Base-by-base conservation (phyloP, 1,284 basidiomycete species). In the Chalciporus sp. region DNA sequence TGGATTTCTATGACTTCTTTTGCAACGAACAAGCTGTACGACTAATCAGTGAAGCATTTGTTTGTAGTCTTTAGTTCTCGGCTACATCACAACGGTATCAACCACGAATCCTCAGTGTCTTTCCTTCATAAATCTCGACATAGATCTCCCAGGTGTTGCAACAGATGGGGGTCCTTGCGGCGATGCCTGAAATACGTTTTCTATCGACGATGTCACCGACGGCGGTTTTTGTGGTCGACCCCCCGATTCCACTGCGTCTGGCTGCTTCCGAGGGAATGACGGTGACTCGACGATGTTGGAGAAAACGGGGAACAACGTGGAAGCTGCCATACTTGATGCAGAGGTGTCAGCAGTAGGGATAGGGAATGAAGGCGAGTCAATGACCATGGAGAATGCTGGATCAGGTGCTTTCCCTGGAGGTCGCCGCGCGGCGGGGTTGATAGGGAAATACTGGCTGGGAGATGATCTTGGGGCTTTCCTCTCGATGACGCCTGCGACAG, bases 101-200 rank as follows among this genome's bases (percentile, higher is more conserved):
- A 3, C n/a, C 17, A 6, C 12, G 28, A 9, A 19, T 20, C 12
- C 39, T 41, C n/a, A 29, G 28, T 29, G 45, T 29, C 78, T 72
- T 51, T 77, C 76, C 10, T 76, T 73, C 59, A 74, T 73, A 61
- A 83, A 83, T 56, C 74, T 74, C 2, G 58, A 55, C n/a, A 48
- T 14, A 31, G 78, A 81, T 12, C 76, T 70, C 57, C 72, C 77
- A 51, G 78, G 81, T 10, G 77, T 69, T 57, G 72, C 77, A 51
- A 67, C 71, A 19, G 66, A 61, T 27, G 28, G n/a, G 5, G 42
- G 4, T 20, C 33, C 50, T 28, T 14, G 29, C 19, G 41, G 14
- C 27, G 42, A 42, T 12, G 19, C 28, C 19, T 3, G 45, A 23
- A 51, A 44, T 16, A 42, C 44, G 41, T 81, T 77, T 27, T 63